Percentiles rank a stretch among this genome's conserved stretches.
Conservation (phyloP, 192 early-diverging fungal species). For the Coemansia furcata region DNA sequence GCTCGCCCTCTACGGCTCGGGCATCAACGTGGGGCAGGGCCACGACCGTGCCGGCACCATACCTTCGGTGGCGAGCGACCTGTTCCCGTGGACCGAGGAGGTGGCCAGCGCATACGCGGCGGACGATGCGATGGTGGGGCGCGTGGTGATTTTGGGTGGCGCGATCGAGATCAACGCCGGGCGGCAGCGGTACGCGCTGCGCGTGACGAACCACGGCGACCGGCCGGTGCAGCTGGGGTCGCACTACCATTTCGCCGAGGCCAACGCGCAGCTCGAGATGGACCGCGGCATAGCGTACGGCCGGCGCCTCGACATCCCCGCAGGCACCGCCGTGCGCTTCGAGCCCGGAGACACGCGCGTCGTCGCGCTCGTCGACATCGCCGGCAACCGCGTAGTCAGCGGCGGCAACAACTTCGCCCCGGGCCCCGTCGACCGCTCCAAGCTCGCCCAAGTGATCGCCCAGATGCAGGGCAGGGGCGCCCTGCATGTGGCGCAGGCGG, state of each 20-base stretch:
- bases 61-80: too few relatives aligned
- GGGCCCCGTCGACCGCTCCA: slow-evolving; percentile 62
- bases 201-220: slow-evolving; percentile 91
- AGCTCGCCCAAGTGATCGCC: slow-evolving; percentile 11
- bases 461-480: slow-evolving; percentile 36
- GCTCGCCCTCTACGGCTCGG: slow-evolving; percentile 85
- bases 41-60: neutral
- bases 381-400: slow-evolving; percentile 69
- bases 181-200: slow-evolving; percentile 62
- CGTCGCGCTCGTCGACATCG: slow-evolving; percentile 81
- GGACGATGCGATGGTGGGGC: slow-evolving; percentile 57
- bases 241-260: slow-evolving; percentile 96
- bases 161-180: slow-evolving; percentile 78
- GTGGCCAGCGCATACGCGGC: slow-evolving; percentile 32
- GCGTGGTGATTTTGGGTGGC: slow-evolving; percentile 63
- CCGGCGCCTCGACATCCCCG: slow-evolving; percentile 85
- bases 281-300: slow-evolving; percentile 85
- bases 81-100: slow-evolving; percentile 51
- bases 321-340: slow-evolving; percentile 92
- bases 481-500: slow-evolving; percentile 59
- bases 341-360: slow-evolving; percentile 92
- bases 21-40: slow-evolving; percentile 71
- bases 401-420: slow-evolving; percentile 86
- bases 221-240: slow-evolving; percentile 93
- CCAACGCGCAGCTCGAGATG: slow-evolving; percentile 77